phyloP scores from a whole-genome alignment of 2,329 filamentous ascomycete genomes.

The Colletotrichum lupini region DNA sequence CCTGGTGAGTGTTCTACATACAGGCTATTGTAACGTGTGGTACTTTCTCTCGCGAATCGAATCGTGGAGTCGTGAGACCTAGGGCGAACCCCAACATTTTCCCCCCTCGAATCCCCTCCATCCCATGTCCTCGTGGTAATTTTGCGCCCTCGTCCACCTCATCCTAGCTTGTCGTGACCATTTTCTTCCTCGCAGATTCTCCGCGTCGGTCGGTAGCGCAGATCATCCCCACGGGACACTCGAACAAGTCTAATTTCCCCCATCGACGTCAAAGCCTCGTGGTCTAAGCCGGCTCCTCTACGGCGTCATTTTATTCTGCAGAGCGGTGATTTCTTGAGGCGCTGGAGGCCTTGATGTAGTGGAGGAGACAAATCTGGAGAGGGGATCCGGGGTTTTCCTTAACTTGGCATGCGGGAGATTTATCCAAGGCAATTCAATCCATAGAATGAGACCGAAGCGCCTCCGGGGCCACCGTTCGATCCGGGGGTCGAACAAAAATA shows the following conservation, averaged over 20 bases:
- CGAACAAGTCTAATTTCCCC: background rate
- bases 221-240: conserved; percentile 8
- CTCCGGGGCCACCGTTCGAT: background rate
- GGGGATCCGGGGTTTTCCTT: background rate
- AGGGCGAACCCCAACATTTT: background rate
- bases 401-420: background rate
- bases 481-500: background rate
- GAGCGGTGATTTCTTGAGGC: background rate
- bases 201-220: conserved; percentile 11
- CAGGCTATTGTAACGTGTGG: background rate
- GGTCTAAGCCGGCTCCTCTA: conserved; percentile 13
- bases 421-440: background rate
- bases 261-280: background rate
- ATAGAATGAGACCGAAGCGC: background rate
- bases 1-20: conserved; percentile 10
- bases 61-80: conserved; percentile 29
- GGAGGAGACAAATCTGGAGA: background rate
- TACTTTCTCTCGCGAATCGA: background rate
- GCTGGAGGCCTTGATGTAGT: background rate
- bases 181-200: conserved; percentile 18
- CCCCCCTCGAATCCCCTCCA: background rate
- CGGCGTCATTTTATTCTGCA: background rate
- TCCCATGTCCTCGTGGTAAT: conserved; percentile 4
- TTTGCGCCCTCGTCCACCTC: background rate
- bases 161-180: background rate